phyloP scores from a whole-genome alignment of 306 rosid species.

The Rubus idaeus region DNA sequence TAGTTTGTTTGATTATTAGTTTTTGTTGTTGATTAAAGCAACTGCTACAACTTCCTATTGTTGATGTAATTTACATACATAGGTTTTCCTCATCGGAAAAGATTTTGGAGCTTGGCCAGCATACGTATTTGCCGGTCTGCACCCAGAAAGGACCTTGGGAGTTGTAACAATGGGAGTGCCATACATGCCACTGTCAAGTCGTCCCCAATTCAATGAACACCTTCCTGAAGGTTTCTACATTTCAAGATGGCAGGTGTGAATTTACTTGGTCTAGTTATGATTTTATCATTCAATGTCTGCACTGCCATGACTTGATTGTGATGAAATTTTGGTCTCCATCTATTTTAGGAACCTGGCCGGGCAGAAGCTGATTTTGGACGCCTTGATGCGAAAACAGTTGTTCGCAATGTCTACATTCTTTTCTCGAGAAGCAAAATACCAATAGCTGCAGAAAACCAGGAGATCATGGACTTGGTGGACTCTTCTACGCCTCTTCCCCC shows the following conservation, averaged over 20 bases:
- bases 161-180: constrained; percentile 70
- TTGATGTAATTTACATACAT: not conserved
- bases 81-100: constrained; percentile 72
- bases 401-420: constrained; percentile 64
- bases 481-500: constrained; percentile 66
- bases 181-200: constrained; percentile 41
- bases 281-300: no score
- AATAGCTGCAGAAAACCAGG: constrained; percentile 64
- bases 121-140: constrained; percentile 45
- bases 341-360: constrained; percentile 61
- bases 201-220: not conserved
- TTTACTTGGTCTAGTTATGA: not conserved
- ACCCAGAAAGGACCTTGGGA: constrained; percentile 68
- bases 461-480: constrained; percentile 84
- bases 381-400: constrained; percentile 61
- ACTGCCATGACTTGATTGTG: not conserved
- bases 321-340: not conserved
- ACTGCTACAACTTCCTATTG: not conserved
- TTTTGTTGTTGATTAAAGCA: not conserved
- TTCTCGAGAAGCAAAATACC: constrained; percentile 71
- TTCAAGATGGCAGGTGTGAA: constrained; percentile 64
- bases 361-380: constrained; percentile 91
- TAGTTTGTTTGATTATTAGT: not conserved
- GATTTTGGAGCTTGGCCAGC: constrained; percentile 71
- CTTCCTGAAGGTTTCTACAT: constrained; percentile 80